These are phyloP conservation scores for Spencermartinsiella europaea DNA, from an alignment of 805 yeast species.

Conservation along the genomic window DNA sequence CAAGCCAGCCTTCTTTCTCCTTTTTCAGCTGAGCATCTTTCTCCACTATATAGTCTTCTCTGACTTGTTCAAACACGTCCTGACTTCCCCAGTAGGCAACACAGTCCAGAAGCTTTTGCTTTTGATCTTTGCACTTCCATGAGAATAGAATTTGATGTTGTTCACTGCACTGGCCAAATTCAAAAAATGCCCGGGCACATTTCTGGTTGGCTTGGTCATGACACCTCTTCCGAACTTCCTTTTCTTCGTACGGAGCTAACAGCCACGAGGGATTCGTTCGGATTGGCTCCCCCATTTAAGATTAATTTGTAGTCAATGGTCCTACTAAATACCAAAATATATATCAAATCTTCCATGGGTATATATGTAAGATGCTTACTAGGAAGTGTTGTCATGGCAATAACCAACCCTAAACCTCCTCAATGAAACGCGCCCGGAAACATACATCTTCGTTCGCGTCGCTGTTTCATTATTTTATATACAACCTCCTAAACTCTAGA, in stretches of 20 bases:
- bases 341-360: neutral
- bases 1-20: neutral
- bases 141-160: conserved; percentile 33
- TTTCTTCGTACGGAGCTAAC: conserved; percentile 35
- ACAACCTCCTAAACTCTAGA: too few relatives aligned
- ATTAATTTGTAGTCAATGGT: too few relatives aligned
- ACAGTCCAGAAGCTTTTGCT: conserved; percentile 31
- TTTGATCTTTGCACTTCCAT: conserved; percentile 34
- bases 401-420: too few relatives aligned
- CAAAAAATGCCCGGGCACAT: conserved; percentile 28
- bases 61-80: conserved; percentile 26
- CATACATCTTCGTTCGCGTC: too few relatives aligned
- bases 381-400: too few relatives aligned
- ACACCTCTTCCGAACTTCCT: conserved; percentile 29
- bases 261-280: conserved; percentile 32
- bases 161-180: conserved; percentile 31
- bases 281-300: neutral
- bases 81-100: conserved; percentile 32
- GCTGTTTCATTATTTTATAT: too few relatives aligned
- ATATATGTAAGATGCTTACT: neutral
- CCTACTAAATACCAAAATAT: too few relatives aligned
- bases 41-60: conserved; percentile 28
- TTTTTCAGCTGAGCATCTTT: conserved; percentile 18
- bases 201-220: conserved; percentile 31
- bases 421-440: too few relatives aligned